Evolutionary conservation across 2,329 filamentous ascomycete genomes (phyloP), one percentile per base, ranked within the genome.

Genomic region (Peltaster fructicola): DNA sequence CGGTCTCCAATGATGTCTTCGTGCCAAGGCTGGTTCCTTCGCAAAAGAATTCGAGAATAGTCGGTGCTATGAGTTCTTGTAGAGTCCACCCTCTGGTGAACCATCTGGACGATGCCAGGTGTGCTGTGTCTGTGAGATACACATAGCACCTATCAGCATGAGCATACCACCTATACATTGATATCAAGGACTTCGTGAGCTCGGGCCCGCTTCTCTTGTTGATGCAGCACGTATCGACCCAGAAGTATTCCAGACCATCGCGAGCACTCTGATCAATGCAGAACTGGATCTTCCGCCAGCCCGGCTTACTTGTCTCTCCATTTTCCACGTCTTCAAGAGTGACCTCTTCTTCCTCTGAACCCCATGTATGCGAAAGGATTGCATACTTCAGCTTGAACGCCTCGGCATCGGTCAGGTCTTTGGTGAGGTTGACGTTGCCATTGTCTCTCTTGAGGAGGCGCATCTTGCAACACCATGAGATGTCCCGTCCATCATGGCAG

Each of bases 361-460:
- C 24, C 47, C 45, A 50, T 25, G 36, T 41, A 31, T 52, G 48
- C 13, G 45, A 51, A 8, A 51, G 43, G 22, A 51, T 50, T 5
- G 44, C 47, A 29, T 50, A 43, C 10, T n/a, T n/a, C n/a, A n/a
- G n/a, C n/a, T n/a, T n/a, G n/a, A n/a, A n/a, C n/a, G n/a, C n/a
- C n/a, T n/a, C n/a, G n/a, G n/a, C n/a, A n/a, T n/a, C n/a, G n/a
- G n/a, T n/a, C n/a, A n/a, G n/a, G n/a, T n/a, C n/a, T n/a, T n/a
- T n/a, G n/a, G n/a, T n/a, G n/a, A n/a, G n/a, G n/a, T n/a, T n/a
- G n/a, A n/a, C n/a, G n/a, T n/a, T n/a, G n/a, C n/a, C n/a, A n/a
- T n/a, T n/a, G n/a, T n/a, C n/a, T n/a, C n/a, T n/a, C n/a, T n/a
- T n/a, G n/a, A n/a, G n/a, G n/a, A n/a, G n/a, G n/a, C n/a, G n/a